A percentile compares a stretch with the other conserved stretches of the same genome.
Evolutionary conservation across 257 asterid species (phyloP).

Genomic region (Petunia axillaris): DNA sequence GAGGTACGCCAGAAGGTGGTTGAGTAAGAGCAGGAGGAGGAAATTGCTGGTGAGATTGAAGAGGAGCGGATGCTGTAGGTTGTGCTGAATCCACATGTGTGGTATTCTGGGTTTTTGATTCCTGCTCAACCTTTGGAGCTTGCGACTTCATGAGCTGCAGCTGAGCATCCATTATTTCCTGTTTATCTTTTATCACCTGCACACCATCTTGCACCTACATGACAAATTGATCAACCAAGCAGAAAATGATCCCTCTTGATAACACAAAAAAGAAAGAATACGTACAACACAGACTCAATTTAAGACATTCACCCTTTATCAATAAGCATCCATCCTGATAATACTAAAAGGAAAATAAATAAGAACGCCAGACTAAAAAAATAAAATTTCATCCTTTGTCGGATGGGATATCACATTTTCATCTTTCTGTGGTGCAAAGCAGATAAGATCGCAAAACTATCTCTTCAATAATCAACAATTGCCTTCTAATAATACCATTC

Average conservation of each 20-base stretch:
- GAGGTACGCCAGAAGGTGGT: slow-evolving; percentile 49
- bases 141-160: slow-evolving; percentile 69
- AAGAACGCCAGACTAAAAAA: neutral
- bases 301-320: slow-evolving; percentile 1
- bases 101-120: slow-evolving; percentile 48
- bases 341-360: neutral
- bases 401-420: neutral
- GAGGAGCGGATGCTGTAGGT: slow-evolving; percentile 46
- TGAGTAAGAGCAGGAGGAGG: slow-evolving; percentile 47
- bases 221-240: slow-evolving; percentile 29
- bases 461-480: neutral
- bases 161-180: slow-evolving; percentile 74
- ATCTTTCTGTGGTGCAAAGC: slow-evolving; percentile 6
- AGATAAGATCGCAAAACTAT: neutral
- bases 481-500: neutral
- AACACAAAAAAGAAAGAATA: neutral
- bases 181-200: slow-evolving; percentile 70
- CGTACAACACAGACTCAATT: slow-evolving; percentile 21
- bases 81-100: slow-evolving; percentile 49
- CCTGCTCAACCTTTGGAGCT: slow-evolving; percentile 56
- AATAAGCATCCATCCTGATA: slow-evolving; percentile 4
- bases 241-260: neutral
- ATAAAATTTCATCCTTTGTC: neutral
- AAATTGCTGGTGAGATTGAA: slow-evolving; percentile 57
- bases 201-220: slow-evolving; percentile 82